Conservation (phyloP, 2,329 filamentous ascomycete genomes). For the Ophiostoma triangulosporum region DNA sequence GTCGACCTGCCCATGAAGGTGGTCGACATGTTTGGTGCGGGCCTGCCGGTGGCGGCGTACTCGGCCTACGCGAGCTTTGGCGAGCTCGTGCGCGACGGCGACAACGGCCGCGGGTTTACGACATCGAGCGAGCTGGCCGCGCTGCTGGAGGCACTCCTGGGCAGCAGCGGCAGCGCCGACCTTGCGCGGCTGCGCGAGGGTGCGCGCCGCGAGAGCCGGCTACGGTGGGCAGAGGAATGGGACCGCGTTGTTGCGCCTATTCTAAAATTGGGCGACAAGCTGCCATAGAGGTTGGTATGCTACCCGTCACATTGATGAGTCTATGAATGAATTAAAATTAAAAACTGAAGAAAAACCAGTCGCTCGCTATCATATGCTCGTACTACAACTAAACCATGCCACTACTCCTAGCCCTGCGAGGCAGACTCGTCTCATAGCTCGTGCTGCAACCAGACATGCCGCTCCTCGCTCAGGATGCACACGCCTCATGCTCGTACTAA, state of each 20-base stretch:
- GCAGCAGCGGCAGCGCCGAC: constrained; percentile 20
- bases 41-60: constrained; percentile 81
- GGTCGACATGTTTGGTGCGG: constrained; percentile 96
- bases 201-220: constrained; percentile 57
- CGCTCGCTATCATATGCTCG: no score
- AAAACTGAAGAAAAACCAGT: no score
- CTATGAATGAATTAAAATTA: no score
- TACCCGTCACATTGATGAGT: no score
- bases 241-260: constrained; percentile 64
- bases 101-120: constrained; percentile 77
- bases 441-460: no score
- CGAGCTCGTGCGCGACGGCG: constrained; percentile 77
- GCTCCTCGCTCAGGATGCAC: no score
- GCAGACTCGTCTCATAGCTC: no score
- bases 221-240: constrained; percentile 91
- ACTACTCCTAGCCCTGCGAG: no score
- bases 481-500: no score
- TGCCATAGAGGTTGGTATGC: no score
- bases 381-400: no score
- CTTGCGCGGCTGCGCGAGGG: constrained; percentile 36
- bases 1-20: constrained; percentile 99
- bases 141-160: constrained; percentile 53
- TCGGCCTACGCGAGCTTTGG: constrained; percentile 73
- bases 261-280: constrained; percentile 34
- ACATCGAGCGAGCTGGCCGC: constrained; percentile 51